phyloP scores from a whole-genome alignment of 805 yeast genomes.

The Nakazawaea wickerhamii region DNA sequence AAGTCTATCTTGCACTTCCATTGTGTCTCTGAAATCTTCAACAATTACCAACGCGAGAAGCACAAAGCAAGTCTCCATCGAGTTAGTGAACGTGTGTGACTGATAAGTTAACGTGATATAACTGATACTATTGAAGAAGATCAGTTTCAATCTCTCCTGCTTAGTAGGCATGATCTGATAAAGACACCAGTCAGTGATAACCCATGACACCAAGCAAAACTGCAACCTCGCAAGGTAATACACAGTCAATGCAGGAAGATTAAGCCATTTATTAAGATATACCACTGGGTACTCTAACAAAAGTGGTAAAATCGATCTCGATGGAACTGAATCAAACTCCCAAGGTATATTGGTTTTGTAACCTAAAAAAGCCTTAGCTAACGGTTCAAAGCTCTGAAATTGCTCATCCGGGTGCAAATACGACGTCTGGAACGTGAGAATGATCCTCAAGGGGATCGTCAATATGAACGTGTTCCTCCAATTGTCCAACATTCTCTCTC shows the following conservation, averaged over 20 bases:
- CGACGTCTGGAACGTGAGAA: constrained; percentile 62
- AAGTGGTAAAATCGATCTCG: constrained; percentile 69
- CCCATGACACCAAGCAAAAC: constrained; percentile 28
- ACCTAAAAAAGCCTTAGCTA: constrained; percentile 39
- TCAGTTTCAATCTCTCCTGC: constrained; percentile 32
- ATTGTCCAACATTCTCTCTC: constrained; percentile 16
- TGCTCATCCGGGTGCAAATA: constrained; percentile 98
- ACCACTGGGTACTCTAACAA: constrained; percentile 64
- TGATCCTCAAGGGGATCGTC: constrained; percentile 43
- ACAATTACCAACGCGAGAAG: constrained; percentile 46
- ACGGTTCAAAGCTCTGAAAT: constrained; percentile 80
- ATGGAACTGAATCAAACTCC: constrained; percentile 68
- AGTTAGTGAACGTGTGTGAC: constrained; percentile 85
- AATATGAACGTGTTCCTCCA: constrained; percentile 46
- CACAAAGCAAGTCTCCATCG: constrained; percentile 63
- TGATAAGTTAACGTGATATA: constrained; percentile 78
- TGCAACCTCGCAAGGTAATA: constrained; percentile 52
- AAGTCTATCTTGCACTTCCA: constrained; percentile 14
- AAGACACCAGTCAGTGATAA: constrained; percentile 25
- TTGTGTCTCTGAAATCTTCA: constrained; percentile 24
- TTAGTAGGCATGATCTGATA: constrained; percentile 27
- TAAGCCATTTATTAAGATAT: constrained; percentile 27
- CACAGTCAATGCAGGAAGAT: constrained; percentile 40
- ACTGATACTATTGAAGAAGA: constrained; percentile 46
- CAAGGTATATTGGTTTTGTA: constrained; percentile 56